phyloP scores from a whole-genome alignment of 1,139 yeast genomes.

The Petasospora rhodanensis region DNA sequence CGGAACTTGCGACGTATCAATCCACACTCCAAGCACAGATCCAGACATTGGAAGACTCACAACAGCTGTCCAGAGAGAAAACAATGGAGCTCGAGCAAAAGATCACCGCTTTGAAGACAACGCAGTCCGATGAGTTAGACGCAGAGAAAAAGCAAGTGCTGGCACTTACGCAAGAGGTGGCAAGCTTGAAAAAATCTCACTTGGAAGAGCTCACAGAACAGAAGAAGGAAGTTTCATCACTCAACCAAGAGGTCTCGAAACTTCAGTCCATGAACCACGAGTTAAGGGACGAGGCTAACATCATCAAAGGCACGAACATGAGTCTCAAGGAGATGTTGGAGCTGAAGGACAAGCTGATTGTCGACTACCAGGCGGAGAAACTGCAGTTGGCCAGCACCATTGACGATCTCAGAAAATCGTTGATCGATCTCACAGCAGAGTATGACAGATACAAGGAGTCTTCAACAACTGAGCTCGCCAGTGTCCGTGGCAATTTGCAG shows the following conservation, averaged over 20 bases:
- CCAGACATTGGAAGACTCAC: too few species aligned
- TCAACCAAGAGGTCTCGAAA: conserved; percentile 2
- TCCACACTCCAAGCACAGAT: too few species aligned
- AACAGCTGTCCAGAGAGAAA: too few species aligned
- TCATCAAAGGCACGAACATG: conserved; percentile 12
- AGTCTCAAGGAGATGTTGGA: conserved; percentile 11
- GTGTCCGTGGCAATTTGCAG: conserved; percentile 10
- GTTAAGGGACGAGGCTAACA: conserved; percentile 10
- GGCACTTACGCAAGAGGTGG: too few species aligned
- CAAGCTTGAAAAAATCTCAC: not conserved
- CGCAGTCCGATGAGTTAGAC: too few species aligned
- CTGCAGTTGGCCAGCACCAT: not conserved
- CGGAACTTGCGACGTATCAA: too few species aligned
- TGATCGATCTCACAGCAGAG: too few species aligned
- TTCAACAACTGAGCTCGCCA: conserved; percentile 1
- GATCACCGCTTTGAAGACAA: too few species aligned
- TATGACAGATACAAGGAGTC: not conserved
- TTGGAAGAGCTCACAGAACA: not conserved
- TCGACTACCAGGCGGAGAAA: not conserved
- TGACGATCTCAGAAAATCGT: conserved; percentile 2
- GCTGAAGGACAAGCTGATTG: conserved; percentile 7
- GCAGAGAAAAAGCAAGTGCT: too few species aligned
- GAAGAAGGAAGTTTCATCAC: not conserved
- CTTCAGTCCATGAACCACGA: conserved; percentile 7
- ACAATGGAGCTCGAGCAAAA: too few species aligned